Evolutionary conservation across 2,329 filamentous ascomycete genomes (phyloP).

Genomic region (Alternaria triticimaculans): DNA sequence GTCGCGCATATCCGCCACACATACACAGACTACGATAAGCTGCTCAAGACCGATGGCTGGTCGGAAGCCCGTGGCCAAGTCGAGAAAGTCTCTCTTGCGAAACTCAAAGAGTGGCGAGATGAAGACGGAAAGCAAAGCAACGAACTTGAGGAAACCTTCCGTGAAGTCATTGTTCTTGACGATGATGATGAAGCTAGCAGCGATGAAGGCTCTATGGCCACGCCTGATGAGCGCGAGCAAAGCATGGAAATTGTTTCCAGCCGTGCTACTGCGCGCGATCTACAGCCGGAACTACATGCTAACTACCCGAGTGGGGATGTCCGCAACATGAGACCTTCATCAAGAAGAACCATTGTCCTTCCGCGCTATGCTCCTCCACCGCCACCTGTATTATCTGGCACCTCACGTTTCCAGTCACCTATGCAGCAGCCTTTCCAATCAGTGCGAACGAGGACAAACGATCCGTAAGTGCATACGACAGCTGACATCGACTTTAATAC

Average conservation of each 20-base stretch:
- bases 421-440: conserved; percentile 12
- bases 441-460: conserved; percentile 10
- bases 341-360: conserved; percentile 35
- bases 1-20: conserved; percentile 67
- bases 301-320: conserved; percentile 20
- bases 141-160: conserved; percentile 67
- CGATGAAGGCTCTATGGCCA: conserved; percentile 44
- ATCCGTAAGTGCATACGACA: conserved; percentile 27
- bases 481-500: background rate
- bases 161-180: conserved; percentile 69
- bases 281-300: conserved; percentile 32
- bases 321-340: conserved; percentile 22
- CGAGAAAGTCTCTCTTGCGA: conserved; percentile 62
- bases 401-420: conserved; percentile 12
- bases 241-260: conserved; percentile 44
- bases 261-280: conserved; percentile 41
- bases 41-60: conserved; percentile 61
- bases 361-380: conserved; percentile 19
- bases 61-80: conserved; percentile 62
- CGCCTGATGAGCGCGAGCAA: conserved; percentile 34
- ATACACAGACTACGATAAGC: conserved; percentile 68
- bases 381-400: conserved; percentile 7
- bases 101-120: conserved; percentile 68
- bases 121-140: conserved; percentile 59
- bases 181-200: conserved; percentile 62